A percentile compares a stretch with the other conserved stretches of the same genome.
Conservation (phyloP, 768 basidiomycete species). For the Trametes cinnabarina region DNA sequence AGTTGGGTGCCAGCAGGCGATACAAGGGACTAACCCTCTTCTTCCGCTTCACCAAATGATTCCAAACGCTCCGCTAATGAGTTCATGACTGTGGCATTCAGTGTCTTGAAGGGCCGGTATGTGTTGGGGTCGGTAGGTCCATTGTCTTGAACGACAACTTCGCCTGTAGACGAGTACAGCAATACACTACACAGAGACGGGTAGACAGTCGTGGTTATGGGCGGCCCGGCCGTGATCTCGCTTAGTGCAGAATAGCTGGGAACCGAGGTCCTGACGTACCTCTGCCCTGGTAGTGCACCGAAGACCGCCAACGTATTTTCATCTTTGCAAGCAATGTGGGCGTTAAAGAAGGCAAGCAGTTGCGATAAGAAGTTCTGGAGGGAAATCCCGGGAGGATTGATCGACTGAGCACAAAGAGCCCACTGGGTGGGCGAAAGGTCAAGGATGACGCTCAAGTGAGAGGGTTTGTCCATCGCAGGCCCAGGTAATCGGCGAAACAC, state of each 20-base stretch:
- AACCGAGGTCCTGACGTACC: no score
- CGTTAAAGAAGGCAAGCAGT: constrained; percentile 86
- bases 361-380: constrained; percentile 78
- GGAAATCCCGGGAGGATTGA: constrained; percentile 50
- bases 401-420: constrained; percentile 54
- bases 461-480: constrained; percentile 44
- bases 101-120: constrained; percentile 78
- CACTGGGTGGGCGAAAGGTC: constrained; percentile 88
- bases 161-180: constrained; percentile 69
- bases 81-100: constrained; percentile 64
- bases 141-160: constrained; percentile 37
- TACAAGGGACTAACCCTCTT: constrained; percentile 44
- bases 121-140: constrained; percentile 66
- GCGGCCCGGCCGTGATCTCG: no score
- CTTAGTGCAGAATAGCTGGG: no score
- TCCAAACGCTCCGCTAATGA: constrained; percentile 65
- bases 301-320: constrained; percentile 94
- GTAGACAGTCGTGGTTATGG: no score
- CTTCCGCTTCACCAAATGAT: constrained; percentile 43
- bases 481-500: not conserved
- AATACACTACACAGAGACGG: constrained; percentile 50
- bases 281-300: constrained; percentile 81
- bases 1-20: constrained; percentile 18
- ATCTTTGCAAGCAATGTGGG: constrained; percentile 86
- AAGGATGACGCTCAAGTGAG: constrained; percentile 78